Percentiles rank a stretch among this genome's conserved stretches.
Conservation (phyloP, 352 stramenopile species). For the Phytophthora sojae region DNA sequence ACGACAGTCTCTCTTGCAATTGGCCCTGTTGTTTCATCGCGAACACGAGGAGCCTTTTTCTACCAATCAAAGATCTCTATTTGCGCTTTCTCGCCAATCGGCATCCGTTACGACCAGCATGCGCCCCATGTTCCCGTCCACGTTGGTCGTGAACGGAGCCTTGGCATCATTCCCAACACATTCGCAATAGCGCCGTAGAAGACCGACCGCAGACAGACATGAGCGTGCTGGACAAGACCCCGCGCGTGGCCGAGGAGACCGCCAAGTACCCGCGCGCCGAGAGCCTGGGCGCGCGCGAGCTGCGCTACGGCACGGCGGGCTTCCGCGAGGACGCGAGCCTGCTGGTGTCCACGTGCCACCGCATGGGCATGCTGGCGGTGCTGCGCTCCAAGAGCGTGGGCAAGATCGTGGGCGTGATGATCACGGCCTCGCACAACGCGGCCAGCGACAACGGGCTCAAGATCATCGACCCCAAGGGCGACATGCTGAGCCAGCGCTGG, state of each 20-base stretch:
- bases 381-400: constrained; percentile 80
- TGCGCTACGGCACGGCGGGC: constrained; percentile 95
- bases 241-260: constrained; percentile 81
- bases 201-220: constrained; percentile 19
- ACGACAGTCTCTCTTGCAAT: not conserved
- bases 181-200: constrained; percentile 27
- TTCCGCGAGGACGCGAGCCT: constrained; percentile 94
- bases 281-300: constrained; percentile 46
- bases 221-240: constrained; percentile 81
- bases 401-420: constrained; percentile 93
- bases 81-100: not conserved
- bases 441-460: constrained; percentile 95
- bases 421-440: constrained; percentile 95
- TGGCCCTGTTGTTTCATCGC: not conserved
- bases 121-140: not conserved
- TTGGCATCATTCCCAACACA: constrained; percentile 1
- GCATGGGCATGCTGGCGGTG: constrained; percentile 91
- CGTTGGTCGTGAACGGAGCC: too few relatives aligned
- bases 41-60: not conserved
- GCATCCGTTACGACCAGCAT: not conserved
- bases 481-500: constrained; percentile 93
- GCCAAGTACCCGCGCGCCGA: constrained; percentile 72
- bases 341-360: constrained; percentile 92
- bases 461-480: constrained; percentile 93
- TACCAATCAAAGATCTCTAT: not conserved